Evolutionary conservation across 176 grass and related monocot species (phyloP).

Genomic region (Alopecurus myosuroides): DNA sequence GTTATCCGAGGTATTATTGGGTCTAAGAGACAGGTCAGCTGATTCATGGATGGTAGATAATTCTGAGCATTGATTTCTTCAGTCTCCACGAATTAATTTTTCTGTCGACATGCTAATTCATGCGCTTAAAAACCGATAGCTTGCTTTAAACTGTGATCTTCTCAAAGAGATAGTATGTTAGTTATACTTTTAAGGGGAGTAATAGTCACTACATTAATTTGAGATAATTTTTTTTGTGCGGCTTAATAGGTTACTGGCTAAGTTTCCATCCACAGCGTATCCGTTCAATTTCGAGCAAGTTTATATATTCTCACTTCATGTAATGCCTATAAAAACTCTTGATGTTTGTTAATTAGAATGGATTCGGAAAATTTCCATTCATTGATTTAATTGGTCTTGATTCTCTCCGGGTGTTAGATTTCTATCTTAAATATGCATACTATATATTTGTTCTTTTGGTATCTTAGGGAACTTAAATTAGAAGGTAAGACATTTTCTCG

Average conservation of each 20-base stretch:
- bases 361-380: slow-evolving; percentile 2
- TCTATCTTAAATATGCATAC: too few relatives aligned
- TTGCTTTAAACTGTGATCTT: background rate
- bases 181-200: background rate
- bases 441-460: too few relatives aligned
- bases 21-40: background rate
- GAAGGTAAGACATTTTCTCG: too few relatives aligned
- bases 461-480: too few relatives aligned
- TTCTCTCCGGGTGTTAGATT: background rate
- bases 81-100: background rate
- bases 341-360: background rate
- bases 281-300: background rate
- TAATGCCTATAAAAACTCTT: background rate
- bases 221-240: background rate
- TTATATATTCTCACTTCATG: background rate
- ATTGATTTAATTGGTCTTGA: background rate
- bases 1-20: background rate
- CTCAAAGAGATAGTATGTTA: background rate
- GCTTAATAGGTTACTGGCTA: background rate
- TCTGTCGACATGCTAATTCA: background rate
- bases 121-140: background rate
- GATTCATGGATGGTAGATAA: background rate
- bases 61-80: background rate
- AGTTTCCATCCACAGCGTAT: background rate
- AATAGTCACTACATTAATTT: background rate